A percentile compares a stretch with the other conserved stretches of the same genome.
phyloP scores from a whole-genome alignment of 495 filamentous ascomycete species.

The Penicillium arizonense region DNA sequence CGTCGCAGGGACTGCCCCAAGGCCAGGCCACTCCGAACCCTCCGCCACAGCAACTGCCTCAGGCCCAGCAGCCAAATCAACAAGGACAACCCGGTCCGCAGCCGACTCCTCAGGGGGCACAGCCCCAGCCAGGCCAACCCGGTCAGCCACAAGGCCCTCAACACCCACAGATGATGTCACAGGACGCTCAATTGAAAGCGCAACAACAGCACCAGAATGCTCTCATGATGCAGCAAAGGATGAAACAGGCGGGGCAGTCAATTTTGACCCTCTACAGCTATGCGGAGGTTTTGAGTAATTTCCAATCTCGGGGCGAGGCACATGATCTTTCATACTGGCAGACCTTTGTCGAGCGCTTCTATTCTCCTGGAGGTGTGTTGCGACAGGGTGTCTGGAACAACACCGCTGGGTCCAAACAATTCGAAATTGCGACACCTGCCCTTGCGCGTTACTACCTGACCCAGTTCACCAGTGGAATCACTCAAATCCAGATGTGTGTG shows the following conservation, averaged over 20 bases:
- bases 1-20: conserved; percentile 42
- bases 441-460: conserved; percentile 79
- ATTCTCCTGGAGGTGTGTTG: conserved; percentile 67
- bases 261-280: conserved; percentile 67
- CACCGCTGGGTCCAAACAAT: conserved; percentile 61
- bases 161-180: conserved; percentile 39
- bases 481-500: conserved; percentile 73
- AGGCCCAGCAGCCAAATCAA: conserved; percentile 39
- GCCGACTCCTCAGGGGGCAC: conserved; percentile 39
- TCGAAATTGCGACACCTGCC: conserved; percentile 72
- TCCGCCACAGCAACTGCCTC: conserved; percentile 47
- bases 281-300: conserved; percentile 66
- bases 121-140: conserved; percentile 26
- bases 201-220: conserved; percentile 46
- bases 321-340: conserved; percentile 72
- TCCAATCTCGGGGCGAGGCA: conserved; percentile 52
- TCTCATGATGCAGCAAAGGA: conserved; percentile 51
- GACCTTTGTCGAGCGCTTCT: conserved; percentile 71
- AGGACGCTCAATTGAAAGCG: conserved; percentile 44
- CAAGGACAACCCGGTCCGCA: conserved; percentile 37
- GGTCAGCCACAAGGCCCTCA: conserved; percentile 41
- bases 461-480: conserved; percentile 80
- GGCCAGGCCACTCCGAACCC: conserved; percentile 47
- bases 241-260: conserved; percentile 54
- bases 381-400: conserved; percentile 58